Evolutionary conservation across 2,329 filamentous ascomycete genomes (phyloP), one percentile per base, ranked within the genome.

Genomic region (Stagonosporopsis cucurbitacearum): DNA sequence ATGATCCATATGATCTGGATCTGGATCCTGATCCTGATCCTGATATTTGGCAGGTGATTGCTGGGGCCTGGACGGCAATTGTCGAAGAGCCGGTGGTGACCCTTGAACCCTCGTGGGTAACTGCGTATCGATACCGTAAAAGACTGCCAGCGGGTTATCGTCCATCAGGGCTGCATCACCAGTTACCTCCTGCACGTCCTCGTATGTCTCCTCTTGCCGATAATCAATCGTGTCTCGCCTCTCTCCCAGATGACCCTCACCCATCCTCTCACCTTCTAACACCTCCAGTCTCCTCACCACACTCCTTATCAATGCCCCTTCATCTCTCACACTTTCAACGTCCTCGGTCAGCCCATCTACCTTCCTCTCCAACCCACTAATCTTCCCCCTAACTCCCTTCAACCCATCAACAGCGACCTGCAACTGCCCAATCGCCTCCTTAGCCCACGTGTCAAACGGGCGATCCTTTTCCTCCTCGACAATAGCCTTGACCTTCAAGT

Each of bases 381-480:
- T 42, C 53, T 65, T 64, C 39, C 62, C 57, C 23, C 54, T 56
- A 4, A 65, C 39, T 15, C 61, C 48, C 49, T 64, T 62, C 25
- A 63, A 59, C 4, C 53, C 57, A 32, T 66, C 64, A 4, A 59
- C 53, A 22, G 60, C 64, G 2, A 49, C 35, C 23, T 59, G 61
- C 12, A 65, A 23, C 7, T 47, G 58, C 6, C 46, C 46, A 2
- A 67, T 55, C 17, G 67, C 56, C 30, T 48, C 56, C 23, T 62
- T 54, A 3, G 35, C 55, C 63, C 63, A 67, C 13, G 55, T 58
- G 20, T 66, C 63, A 41, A 67, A 66, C 3, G 57, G 51, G 9
- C 60, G 58, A 15, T 71, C 60, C 7, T 62, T 43, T 9, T 65
- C 63, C 39, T 67, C 65, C 4, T 63, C 59, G 40, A 69, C 62